Conservation (phyloP, 2,329 filamentous ascomycete species). For the Pseudogymnoascus sp. region DNA sequence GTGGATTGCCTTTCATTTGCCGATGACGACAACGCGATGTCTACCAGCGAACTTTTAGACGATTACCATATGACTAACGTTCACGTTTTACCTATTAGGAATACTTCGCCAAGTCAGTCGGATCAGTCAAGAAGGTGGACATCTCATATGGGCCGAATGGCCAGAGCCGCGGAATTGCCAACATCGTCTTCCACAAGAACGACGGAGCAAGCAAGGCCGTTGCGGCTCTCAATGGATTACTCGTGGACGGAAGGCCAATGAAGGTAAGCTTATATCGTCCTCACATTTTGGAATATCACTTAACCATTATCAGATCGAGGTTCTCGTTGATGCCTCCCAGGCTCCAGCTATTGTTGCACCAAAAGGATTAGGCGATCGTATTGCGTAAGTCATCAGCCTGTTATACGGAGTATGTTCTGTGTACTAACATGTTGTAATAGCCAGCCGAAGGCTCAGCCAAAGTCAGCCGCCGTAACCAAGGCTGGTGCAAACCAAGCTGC, state of each 20-base stretch:
- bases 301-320: conserved; percentile 60
- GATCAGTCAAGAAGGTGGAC: conserved; percentile 82
- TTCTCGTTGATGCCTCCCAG: conserved; percentile 72
- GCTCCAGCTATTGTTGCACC: conserved; percentile 59
- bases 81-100: conserved; percentile 64
- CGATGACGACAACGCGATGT: conserved; percentile 16
- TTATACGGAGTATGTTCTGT: not conserved
- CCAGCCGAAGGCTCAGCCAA: conserved; percentile 66
- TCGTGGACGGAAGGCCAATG: conserved; percentile 84
- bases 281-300: conserved; percentile 11
- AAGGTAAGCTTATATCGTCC: conserved; percentile 54
- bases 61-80: conserved; percentile 57
- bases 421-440: conserved; percentile 27
- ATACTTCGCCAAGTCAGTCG: conserved; percentile 84
- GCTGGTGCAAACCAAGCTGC: conserved; percentile 51
- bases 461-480: conserved; percentile 72
- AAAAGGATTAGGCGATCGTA: conserved; percentile 75
- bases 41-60: conserved; percentile 27
- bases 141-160: conserved; percentile 90
- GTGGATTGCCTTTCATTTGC: conserved; percentile 1
- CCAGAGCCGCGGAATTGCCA: conserved; percentile 84
- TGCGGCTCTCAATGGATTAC: conserved; percentile 74
- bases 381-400: conserved; percentile 50
- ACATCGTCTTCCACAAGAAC: conserved; percentile 73
- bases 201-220: conserved; percentile 81